A percentile compares a stretch with the other conserved stretches of the same genome.
Evolutionary conservation across 495 filamentous ascomycete genomes (phyloP).

Genomic region (Lichenothelia convexa): DNA sequence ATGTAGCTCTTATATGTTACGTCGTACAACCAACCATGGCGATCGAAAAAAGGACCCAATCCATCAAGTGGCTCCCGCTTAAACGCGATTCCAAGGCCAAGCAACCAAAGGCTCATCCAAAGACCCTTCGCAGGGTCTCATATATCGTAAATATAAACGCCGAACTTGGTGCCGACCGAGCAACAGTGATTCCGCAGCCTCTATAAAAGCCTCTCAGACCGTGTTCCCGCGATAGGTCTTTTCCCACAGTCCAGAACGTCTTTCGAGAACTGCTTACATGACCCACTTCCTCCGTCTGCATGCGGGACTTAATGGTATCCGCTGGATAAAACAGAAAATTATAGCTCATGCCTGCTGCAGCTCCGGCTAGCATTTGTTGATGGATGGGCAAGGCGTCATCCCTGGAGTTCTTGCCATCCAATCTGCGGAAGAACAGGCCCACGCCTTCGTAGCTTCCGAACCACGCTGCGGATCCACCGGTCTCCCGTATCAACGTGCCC

Average conservation of each 20-base stretch:
- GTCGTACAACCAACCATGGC: no score
- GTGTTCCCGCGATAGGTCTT: slow-evolving; percentile 56
- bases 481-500: slow-evolving; percentile 85
- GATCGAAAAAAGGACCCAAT: no score
- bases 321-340: slow-evolving; percentile 96
- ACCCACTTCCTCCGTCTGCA: slow-evolving; percentile 73
- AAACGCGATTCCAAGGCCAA: no score
- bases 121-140: slow-evolving; percentile 56
- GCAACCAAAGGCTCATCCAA: slow-evolving; percentile 34
- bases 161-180: slow-evolving; percentile 75
- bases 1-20: no score
- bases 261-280: slow-evolving; percentile 17
- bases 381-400: slow-evolving; percentile 35
- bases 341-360: slow-evolving; percentile 79
- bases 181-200: slow-evolving; percentile 86
- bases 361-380: slow-evolving; percentile 76
- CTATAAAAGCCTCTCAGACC: slow-evolving; percentile 75
- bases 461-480: slow-evolving; percentile 85
- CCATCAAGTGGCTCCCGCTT: no score
- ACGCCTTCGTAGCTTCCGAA: slow-evolving; percentile 84
- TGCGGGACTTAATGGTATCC: slow-evolving; percentile 87
- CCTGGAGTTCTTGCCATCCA: slow-evolving; percentile 4
- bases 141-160: slow-evolving; percentile 93
- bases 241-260: slow-evolving; percentile 52
- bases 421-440: slow-evolving; percentile 40